Evolutionary conservation across 768 basidiomycete genomes (phyloP), one percentile per base, ranked within the genome.

Genomic region (Suillus brevipes): DNA sequence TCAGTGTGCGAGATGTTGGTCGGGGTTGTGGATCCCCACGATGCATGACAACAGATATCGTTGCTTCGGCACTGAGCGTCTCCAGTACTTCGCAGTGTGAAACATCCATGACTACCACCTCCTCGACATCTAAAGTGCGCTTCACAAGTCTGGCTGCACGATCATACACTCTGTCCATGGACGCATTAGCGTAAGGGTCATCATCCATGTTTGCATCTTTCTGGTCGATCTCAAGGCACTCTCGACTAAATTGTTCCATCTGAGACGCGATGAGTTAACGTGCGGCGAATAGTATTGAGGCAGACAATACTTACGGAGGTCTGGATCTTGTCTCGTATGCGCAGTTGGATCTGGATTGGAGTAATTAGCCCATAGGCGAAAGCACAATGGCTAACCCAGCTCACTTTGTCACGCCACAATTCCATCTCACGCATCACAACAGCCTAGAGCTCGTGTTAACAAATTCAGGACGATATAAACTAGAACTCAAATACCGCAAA

Each of bases 191-290:
- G 25, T 73, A 77, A 66, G 71, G 68, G 55, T 77, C 69, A 31
- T 66, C 10, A 42, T 65, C 10, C 23, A 55, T 63, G 55, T 61
- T 66, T 20, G 74, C 67, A 13, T 81, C 78, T 58, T 80, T 72
- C 62, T 82, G 75, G 74, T 97, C 94, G 68, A 95, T 91, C 74
- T 97, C 95, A 31, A 98, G 84, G 71, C 94, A 96, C 75, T 98
- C 95, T 25, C 96, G 87, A 60, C 92, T 96, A 73, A 98, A 97
- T 68, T 92, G 87, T 74, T 98, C 95, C 95, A 98, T 97, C 87
- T 92, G 69, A 14, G 45, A 66, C 23, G 52, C 25, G 58, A 13
- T 31, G 53, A 28, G 52, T 40, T 18, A 31, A 63, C 4, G 16
- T 40, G 40, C 56, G 34, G 45, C 23, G 40, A 12, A 61, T 61